Base-by-base conservation (phyloP, 2,329 filamentous ascomycete genomes). In the Fusarium xylarioides region DNA sequence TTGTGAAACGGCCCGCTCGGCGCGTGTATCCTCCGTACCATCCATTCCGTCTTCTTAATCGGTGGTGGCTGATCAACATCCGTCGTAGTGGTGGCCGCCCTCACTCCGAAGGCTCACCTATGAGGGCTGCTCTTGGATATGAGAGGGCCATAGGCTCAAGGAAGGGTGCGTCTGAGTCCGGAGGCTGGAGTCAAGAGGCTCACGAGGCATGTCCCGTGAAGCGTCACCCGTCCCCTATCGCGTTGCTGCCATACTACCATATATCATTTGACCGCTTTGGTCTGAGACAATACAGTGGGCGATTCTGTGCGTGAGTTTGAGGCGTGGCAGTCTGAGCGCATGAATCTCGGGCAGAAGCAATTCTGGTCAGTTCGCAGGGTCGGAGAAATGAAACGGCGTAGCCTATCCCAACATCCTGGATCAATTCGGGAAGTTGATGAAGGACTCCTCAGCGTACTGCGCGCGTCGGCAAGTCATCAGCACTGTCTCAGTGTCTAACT, bases 1-100 rank as follows among this genome's bases (percentile, higher is more conserved):
- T 70, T 71, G 63, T 77, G 74, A 78, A 77, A 78, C 76, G 76
- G 76, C 74, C 76, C 76, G 76, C 73, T 70, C 74, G 76, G 73
- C 74, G 71, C 71, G 68, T 74, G 68, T 72, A 73, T 72, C 73
- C 76, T 74, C 65, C 50, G 40, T 63, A 56, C 75, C 73, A 60
- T 73, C 70, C 66, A 73, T 57, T 71, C 57, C 61, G 50, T 64
- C 43, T 50, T 32, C 49, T 56, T 34, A 56, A 60, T 60, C 63
- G 53, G 50, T 54, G 63, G 66, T 70, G 59, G 66, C 60, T 66
- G 53, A 56, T 73, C 54, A 50, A 30, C 35, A 49, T 62, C 46
- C 38, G 57, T 55, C 58, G 30, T 58, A 53, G 30, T 69, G 67
- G 65, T 71, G 66, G 63, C 42, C 56, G 59, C 49, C 56, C 56